These are phyloP conservation scores for Davidsoniella eucalypti DNA, from an alignment of 2,329 filamentous ascomycete genomes.

Conservation along the genomic window DNA sequence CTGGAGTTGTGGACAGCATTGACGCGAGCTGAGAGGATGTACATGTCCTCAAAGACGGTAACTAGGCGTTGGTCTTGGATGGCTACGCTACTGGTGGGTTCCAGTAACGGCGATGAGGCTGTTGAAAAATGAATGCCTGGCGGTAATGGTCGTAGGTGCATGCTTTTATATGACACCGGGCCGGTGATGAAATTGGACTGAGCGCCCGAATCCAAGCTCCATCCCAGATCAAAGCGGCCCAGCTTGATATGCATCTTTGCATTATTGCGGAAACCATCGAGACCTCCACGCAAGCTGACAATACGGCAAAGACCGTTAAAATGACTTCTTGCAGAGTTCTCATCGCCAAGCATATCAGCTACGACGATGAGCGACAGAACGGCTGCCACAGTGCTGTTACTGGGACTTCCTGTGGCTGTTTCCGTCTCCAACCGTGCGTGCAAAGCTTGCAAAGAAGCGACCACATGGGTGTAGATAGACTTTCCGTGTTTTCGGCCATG, in stretches of 20 bases:
- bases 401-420: not conserved
- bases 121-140: no score
- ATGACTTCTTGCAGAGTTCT: constrained; percentile 9
- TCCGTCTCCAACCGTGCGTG: constrained; percentile 6
- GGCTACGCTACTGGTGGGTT: not conserved
- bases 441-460: constrained; percentile 10
- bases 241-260: constrained; percentile 13
- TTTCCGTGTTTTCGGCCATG: constrained; percentile 9
- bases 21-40: constrained; percentile 4
- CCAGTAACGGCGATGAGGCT: not conserved
- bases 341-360: constrained; percentile 11
- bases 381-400: constrained; percentile 10
- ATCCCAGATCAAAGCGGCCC: constrained; percentile 10
- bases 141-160: constrained; percentile 6
- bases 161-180: constrained; percentile 9
- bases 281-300: constrained; percentile 10
- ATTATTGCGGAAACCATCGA: constrained; percentile 10
- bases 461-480: constrained; percentile 6
- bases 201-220: constrained; percentile 9
- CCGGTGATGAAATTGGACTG: constrained; percentile 5
- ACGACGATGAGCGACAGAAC: constrained; percentile 12
- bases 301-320: constrained; percentile 11
- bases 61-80: constrained; percentile 8
- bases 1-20: constrained; percentile 9
- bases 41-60: constrained; percentile 12